A percentile compares a stretch with the other conserved stretches of the same genome.
Conservation (phyloP, 2,329 filamentous ascomycete species). For the Diaporthe velutina region DNA sequence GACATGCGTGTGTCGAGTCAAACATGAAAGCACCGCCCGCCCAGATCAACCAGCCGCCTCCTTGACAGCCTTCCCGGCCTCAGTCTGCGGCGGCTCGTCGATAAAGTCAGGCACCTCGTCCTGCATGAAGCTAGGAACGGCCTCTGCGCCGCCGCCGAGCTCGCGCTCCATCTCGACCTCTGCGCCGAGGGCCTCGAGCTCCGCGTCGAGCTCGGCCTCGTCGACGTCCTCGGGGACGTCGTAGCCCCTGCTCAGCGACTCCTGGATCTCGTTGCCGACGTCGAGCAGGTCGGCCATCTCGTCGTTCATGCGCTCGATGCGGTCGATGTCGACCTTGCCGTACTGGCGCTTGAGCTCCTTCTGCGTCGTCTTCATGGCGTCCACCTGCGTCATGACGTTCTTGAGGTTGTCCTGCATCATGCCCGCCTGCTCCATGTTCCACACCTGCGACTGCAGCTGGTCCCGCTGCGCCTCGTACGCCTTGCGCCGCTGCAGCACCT, state of each 20-base stretch:
- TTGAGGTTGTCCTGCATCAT: constrained; percentile 99
- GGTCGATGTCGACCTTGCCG: constrained; percentile 96
- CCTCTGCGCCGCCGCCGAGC: constrained; percentile 63
- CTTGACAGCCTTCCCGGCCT: constrained; percentile 76
- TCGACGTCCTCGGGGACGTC: constrained; percentile 97
- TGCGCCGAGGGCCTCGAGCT: constrained; percentile 92
- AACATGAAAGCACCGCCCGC: background rate
- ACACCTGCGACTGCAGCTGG: constrained; percentile 92
- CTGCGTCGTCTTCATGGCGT: constrained; percentile 97
- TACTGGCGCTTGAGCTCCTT: constrained; percentile 95
- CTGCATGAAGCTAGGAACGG: constrained; percentile 87
- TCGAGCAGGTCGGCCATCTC: constrained; percentile 99
- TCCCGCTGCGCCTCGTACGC: constrained; percentile 95
- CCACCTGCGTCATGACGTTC: constrained; percentile 98
- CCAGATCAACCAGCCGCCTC: constrained; percentile 73
- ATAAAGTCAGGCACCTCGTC: constrained; percentile 94
- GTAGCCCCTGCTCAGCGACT: constrained; percentile 90
- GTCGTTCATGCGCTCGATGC: constrained; percentile 97
- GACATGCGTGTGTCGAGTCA: no score
- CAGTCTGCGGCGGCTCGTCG: constrained; percentile 84
- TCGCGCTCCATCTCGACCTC: constrained; percentile 90
- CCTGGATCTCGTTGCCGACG: constrained; percentile 97
- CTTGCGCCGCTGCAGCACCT: constrained; percentile 92
- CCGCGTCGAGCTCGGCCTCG: constrained; percentile 94
- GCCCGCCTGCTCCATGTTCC: constrained; percentile 99